Percentiles rank a stretch among this genome's conserved stretches.
phyloP scores from a whole-genome alignment of 345 rosid genomes.

The Gossypium longicalyx region DNA sequence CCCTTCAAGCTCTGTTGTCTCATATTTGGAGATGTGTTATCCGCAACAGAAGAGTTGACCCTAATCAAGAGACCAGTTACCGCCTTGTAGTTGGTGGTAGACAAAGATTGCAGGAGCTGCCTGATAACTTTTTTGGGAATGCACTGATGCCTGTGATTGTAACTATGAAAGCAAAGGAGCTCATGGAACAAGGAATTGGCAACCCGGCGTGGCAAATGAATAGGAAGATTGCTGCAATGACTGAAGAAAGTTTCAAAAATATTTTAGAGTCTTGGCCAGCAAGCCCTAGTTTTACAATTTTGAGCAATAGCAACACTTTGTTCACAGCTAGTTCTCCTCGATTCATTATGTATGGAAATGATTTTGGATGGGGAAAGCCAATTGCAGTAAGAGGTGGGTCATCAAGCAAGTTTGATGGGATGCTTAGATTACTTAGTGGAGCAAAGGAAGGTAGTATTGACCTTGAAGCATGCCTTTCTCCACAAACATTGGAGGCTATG shows the following conservation, averaged over 20 bases:
- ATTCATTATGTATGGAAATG: conserved; percentile 32
- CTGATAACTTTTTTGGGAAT: conserved; percentile 35
- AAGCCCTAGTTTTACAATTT: background rate
- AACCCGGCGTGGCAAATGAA: conserved; percentile 25
- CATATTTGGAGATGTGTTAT: conserved; percentile 36
- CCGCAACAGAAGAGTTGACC: conserved; percentile 5
- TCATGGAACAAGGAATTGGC: conserved; percentile 20
- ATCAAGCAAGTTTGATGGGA: conserved; percentile 20
- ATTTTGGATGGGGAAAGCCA: conserved; percentile 44
- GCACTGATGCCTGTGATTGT: background rate
- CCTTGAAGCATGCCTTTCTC: conserved; percentile 21
- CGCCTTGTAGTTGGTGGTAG: conserved; percentile 13
- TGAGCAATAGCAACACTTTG: background rate
- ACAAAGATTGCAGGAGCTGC: conserved; percentile 25
- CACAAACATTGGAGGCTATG: conserved; percentile 12
- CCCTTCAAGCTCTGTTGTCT: conserved; percentile 38
- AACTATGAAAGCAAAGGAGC: conserved; percentile 18
- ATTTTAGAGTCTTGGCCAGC: conserved; percentile 9
- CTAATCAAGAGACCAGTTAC: conserved; percentile 12
- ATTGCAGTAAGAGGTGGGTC: conserved; percentile 27
- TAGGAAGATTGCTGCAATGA: conserved; percentile 10
- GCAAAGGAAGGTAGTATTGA: conserved; percentile 25
- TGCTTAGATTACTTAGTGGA: conserved; percentile 24
- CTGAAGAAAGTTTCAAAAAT: conserved; percentile 15
- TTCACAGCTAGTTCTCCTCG: conserved; percentile 33